Evolutionary conservation across 2,329 filamentous ascomycete species (phyloP).

Genomic region (Cercospora canescens): DNA sequence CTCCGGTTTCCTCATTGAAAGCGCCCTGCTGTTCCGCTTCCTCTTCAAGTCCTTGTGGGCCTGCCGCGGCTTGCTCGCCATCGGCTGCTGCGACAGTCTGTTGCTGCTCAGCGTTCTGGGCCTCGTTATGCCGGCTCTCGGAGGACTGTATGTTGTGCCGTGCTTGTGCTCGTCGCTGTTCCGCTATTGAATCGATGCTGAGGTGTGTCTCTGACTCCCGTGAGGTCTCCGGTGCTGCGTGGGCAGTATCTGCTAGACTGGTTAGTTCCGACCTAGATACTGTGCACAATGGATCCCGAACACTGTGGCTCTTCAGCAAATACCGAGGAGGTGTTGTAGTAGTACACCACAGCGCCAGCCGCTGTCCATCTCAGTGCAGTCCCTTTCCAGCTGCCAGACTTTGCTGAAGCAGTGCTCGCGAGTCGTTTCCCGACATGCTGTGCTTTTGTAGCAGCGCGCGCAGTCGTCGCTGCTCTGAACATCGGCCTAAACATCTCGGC

Average conservation of each 20-base stretch:
- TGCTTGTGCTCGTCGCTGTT: conserved; percentile 40
- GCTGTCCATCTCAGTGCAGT: conserved; percentile 71
- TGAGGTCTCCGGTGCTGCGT: conserved; percentile 42
- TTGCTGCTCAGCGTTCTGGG: conserved; percentile 12
- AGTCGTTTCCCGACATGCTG: conserved; percentile 44
- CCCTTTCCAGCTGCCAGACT: conserved; percentile 80
- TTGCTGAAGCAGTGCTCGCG: conserved; percentile 59
- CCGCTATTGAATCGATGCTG: conserved; percentile 47
- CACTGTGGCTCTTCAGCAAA: conserved; percentile 82
- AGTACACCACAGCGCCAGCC: conserved; percentile 78
- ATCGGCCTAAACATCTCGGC: conserved; percentile 54
- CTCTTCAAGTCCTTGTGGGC: conserved; percentile 65
- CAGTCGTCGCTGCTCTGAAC: conserved; percentile 43
- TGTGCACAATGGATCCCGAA: conserved; percentile 47
- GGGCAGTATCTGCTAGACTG: conserved; percentile 28
- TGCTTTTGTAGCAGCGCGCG: conserved; percentile 36
- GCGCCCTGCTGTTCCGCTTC: conserved; percentile 86
- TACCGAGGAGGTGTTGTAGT: conserved; percentile 85
- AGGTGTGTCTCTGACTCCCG: conserved; percentile 43
- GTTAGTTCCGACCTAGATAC: conserved; percentile 15
- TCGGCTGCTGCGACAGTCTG: conserved; percentile 22
- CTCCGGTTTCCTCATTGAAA: conserved; percentile 96
- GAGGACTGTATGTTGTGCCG: conserved; percentile 21
- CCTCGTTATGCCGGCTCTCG: conserved; percentile 11
- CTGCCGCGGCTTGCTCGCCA: conserved; percentile 25